Percentiles rank a stretch among this genome's conserved stretches.
Evolutionary conservation across 2,329 filamentous ascomycete species (phyloP).

Genomic region (Clarireedia monteithiana): DNA sequence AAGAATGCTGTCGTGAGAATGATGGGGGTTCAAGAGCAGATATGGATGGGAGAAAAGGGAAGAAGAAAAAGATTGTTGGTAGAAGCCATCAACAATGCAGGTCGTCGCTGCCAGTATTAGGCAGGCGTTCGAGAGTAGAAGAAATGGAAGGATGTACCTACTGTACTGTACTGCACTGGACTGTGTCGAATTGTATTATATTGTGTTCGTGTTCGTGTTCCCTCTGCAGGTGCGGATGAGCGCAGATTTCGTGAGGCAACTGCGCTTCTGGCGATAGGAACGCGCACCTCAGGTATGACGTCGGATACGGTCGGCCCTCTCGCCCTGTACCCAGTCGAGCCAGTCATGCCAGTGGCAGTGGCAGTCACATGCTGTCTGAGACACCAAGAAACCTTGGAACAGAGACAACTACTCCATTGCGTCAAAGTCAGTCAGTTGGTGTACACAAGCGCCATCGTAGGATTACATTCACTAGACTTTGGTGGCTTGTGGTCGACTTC

Average conservation of each 20-base stretch:
- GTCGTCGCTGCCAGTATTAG: constrained; percentile 7
- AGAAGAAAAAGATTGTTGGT: background rate
- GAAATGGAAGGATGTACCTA: constrained; percentile 6
- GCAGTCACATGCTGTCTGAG: background rate
- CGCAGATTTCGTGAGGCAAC: too few relatives aligned
- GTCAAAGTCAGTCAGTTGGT: too few relatives aligned
- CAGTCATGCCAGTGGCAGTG: background rate
- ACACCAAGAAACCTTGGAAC: too few relatives aligned
- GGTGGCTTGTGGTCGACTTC: too few relatives aligned
- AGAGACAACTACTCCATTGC: too few relatives aligned
- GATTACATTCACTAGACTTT: too few relatives aligned
- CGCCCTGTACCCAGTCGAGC: background rate
- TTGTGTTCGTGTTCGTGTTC: background rate
- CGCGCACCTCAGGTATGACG: background rate
- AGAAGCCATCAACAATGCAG: constrained; percentile 6
- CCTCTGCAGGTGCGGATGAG: background rate
- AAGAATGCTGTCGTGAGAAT: constrained; percentile 4
- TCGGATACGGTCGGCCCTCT: background rate
- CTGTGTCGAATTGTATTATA: background rate
- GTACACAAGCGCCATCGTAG: too few relatives aligned
- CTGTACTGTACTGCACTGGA: background rate
- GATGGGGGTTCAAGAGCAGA: background rate
- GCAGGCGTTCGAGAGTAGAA: background rate
- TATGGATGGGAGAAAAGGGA: background rate
- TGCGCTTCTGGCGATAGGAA: too few relatives aligned